These are phyloP conservation scores for Spizellomyces punctatus DNA, from an alignment of 192 early-diverging fungal species.

Conservation along the genomic window DNA sequence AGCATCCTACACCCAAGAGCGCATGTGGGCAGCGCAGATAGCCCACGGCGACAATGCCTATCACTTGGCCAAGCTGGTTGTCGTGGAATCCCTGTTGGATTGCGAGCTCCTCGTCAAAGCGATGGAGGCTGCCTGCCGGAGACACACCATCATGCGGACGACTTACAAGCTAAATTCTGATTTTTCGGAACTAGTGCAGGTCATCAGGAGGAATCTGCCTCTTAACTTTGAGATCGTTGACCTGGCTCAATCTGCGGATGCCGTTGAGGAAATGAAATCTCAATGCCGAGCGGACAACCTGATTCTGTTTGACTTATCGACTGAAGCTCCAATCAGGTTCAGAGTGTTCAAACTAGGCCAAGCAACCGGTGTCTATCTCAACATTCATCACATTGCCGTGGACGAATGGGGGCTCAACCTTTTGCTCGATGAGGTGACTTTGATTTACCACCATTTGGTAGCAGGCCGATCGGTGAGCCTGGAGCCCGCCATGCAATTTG, in stretches of 20 bases:
- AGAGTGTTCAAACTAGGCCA: neutral
- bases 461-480: neutral
- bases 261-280: neutral
- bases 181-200: conserved; percentile 1
- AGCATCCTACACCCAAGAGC: conserved; percentile 13
- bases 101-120: neutral
- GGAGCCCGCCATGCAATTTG: neutral
- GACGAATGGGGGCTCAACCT: conserved; percentile 20
- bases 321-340: conserved; percentile 9
- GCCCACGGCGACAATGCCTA: neutral
- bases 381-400: conserved; percentile 23
- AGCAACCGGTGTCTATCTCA: conserved; percentile 5
- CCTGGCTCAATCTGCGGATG: neutral
- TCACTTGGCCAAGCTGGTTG: conserved; percentile 1
- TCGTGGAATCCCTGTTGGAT: neutral
- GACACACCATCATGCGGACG: conserved; percentile 16
- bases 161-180: conserved; percentile 7
- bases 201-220: neutral
- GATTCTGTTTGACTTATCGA: conserved; percentile 4
- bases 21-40: conserved; percentile 15
- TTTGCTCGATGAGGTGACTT: neutral
- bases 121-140: neutral
- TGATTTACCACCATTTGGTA: neutral
- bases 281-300: neutral
- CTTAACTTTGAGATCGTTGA: neutral